Base-by-base conservation (phyloP, 1,284 basidiomycete species). In the Ustilago lituana region DNA sequence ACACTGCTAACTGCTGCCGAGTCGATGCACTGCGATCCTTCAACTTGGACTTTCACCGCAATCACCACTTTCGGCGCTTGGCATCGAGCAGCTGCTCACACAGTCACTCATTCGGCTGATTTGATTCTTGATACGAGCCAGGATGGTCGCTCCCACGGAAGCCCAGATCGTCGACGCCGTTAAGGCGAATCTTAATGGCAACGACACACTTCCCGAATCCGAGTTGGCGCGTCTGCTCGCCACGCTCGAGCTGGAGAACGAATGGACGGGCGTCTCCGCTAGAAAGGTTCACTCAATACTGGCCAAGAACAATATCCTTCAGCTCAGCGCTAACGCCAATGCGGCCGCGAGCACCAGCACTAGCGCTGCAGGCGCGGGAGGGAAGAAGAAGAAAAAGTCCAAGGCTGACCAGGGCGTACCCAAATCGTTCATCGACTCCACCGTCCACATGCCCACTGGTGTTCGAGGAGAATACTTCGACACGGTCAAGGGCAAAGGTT, bases 401-500 rank as follows among this genome's bases (percentile, higher is more conserved):
- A 57, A 58, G 22, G 45, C 51, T 6, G 40, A 47, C 12, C 20
- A 47, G 0, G 32, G 43, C 1, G 47, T 78, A 10, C 76, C 76
- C 14, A 59, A 61, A 19, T 79, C 78, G 2, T 53, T 36, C 19
- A 63, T 78, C 58, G 78, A 79, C 50, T 2, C 54, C 9, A 11
- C 24, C 19, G 32, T 79, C n/a, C 3, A 46, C 12, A 38, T 78
- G 10, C 76, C 77, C 0, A 1, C 58, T 2, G 73, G 73, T 14
- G 86, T 91, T 11, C 85, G 87, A 50, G 89, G 90, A 2, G 86
- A 85, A 74, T 87, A 89, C 83, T 93, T 92, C 77, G 85, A 88
- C 46, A 84, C 86, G 50, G 84, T 85, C 61, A 92, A 90, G 77
- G 92, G 92, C 9, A 94, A 94, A 76, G 93, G 93, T 0, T 84